Base-by-base conservation (phyloP, 805 yeast genomes). In the Saccharomyces paradoxus region DNA sequence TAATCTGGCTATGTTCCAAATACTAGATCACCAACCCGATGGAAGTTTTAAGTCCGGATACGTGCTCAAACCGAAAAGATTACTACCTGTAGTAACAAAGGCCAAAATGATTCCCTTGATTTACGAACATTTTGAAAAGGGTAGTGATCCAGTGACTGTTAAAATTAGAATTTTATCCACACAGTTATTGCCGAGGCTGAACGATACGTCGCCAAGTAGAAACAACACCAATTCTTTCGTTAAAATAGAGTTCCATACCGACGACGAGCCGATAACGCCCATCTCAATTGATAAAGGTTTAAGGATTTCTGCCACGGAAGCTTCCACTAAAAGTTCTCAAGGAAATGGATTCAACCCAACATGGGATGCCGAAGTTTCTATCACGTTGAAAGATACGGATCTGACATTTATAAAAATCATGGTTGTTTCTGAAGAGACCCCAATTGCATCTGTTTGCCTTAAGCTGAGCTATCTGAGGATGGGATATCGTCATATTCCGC, bases 331-430 rank as follows among this genome's bases (percentile, higher is more conserved):
- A 10, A 50, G 60, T 3, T 78, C 86, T 1, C 64, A 68, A 6
- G 82, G 81, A 50, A 90, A 91, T 69, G 97, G 97, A 0, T 89
- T 88, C 71, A 89, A 87, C 64, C 97, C 97, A 0, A 70, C 78
- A 6, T 92, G 97, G 97, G 81, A 84, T 57, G 76, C 78, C 50
- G 67, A 64, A 4, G 77, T 83, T 56, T 58, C 66, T n/a, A 77
- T 84, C 2, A 62, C 62, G 0, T 60, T 75, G 6, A 66, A 69
- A 3, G 67, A 76, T 7, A 67, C 64, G 5, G 69, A 73, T 53
- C 72, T 86, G 46, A 77, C 82, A 2, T 87, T 87, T 64, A 56
- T 86, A 8, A 72, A 81, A 53, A 75, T 87, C 52, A 62, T 75
- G 2, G 76, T 84, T 3, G 78, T 78, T 57, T 70, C 81, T 2